These are phyloP conservation scores for Bonia amplexicaulis DNA, from an alignment of 176 grass and related monocot genomes.

Conservation along the genomic window DNA sequence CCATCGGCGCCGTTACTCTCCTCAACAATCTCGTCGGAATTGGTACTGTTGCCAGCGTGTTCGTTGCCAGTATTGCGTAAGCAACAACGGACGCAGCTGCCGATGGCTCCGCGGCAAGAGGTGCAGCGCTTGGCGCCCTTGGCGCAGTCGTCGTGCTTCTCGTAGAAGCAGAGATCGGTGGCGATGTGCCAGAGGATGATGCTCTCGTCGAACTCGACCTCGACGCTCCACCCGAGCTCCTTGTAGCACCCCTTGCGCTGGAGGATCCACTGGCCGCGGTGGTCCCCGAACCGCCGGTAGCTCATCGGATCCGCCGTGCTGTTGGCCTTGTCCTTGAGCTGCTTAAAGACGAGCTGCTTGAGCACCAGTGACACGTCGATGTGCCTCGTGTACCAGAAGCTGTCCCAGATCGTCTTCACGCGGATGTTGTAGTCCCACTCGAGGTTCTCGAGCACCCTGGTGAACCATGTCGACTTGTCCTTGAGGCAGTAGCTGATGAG, in stretches of 20 bases:
- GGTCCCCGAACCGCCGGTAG: slow-evolving; percentile 39
- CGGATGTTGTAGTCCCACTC: slow-evolving; percentile 18
- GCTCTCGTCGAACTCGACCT: slow-evolving; percentile 46
- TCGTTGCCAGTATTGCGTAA: too few species aligned
- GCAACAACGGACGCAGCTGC: too few species aligned
- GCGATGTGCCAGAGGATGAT: slow-evolving; percentile 43
- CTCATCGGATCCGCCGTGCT: slow-evolving; percentile 27
- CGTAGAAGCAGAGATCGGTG: slow-evolving; percentile 43
- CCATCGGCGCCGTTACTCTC: too few species aligned
- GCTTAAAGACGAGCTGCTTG: slow-evolving; percentile 5
- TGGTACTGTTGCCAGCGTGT: too few species aligned
- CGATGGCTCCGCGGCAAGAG: too few species aligned
- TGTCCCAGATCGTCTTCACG: slow-evolving; percentile 25
- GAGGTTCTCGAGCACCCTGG: not conserved
- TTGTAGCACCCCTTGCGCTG: slow-evolving; percentile 43
- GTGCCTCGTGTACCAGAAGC: not conserved
- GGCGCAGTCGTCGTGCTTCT: not conserved
- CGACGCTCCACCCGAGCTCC: slow-evolving; percentile 43
- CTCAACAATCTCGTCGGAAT: too few species aligned
- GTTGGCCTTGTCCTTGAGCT: slow-evolving; percentile 35
- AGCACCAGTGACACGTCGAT: not conserved
- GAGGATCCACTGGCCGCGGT: slow-evolving; percentile 34
- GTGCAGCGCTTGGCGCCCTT: too few species aligned
- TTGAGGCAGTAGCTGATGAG: slow-evolving; percentile 11
- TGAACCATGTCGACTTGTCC: not conserved